Base-by-base conservation (phyloP, 208 protist genomes). In the Wallacemonas sp. region DNA sequence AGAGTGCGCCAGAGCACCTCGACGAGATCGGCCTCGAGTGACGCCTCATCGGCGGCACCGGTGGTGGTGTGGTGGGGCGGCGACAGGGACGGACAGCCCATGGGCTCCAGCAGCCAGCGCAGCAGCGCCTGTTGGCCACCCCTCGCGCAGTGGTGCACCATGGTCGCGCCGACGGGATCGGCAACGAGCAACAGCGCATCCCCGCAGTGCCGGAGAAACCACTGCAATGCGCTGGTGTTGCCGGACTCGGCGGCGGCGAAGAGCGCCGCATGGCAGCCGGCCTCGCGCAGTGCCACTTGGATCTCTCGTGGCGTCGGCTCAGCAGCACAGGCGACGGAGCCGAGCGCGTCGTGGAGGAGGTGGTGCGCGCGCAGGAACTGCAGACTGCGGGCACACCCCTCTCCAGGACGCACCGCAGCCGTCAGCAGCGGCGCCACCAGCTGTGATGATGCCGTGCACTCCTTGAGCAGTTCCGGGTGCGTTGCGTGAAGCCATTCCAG, bases 81-180 rank as follows among this genome's bases (percentile, higher is more conserved):
- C 12, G 14, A 31, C 44, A 50, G 7, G n/a, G 44, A 26, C 16
- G 16, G 7, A 1, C 57, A 18, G 3, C 14, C 25, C 4, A 10
- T 25, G 4, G 41, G 54, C 14, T 38, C n/a, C 33, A 91, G 74
- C 50, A 87, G 71, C n/a, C 39, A 57, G 28, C 54, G 44, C 20
- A 87, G 61, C 12, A 79, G 52, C 28, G 25, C 25, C 0, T 48
- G 33, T 18, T 72, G 64, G n/a, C 61, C 66, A 32, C 78, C 65
- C 2, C 81, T 70, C 31, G 81, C 85, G 44, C 79, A 83, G 59
- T 91, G 76, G 38, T 87, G 85, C 25, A 91, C 50, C n/a, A 76
- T 54, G 0, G 81, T 87, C 0, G 76, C 71, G 1, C 81, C 81
- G 25, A 55, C 63, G 2, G 44, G 31, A 46, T 78, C 73, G 14